Evolutionary conservation across 1,139 yeast genomes (phyloP), one percentile per base, ranked within the genome.

Genomic region (Kodamaea arcana): DNA sequence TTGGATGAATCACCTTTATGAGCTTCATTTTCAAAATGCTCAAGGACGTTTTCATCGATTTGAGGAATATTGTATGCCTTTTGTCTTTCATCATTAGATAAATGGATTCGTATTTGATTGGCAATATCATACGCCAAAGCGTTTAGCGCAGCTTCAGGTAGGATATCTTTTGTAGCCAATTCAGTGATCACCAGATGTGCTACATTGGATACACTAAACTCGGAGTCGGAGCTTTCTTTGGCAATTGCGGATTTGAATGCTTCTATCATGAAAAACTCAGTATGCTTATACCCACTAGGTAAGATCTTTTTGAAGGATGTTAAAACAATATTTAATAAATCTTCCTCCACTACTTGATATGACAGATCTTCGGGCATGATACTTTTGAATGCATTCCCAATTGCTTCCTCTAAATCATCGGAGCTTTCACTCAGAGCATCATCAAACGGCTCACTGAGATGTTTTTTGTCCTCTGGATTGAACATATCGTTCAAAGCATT

Each of bases 21-120:
- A 1, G 69, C 67, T 37, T 62, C 67, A 24, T 57, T 52, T 27
- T 63, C 67, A 37, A 66, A 65, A 45, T 66, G 71, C 8, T 58
- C 65, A 25, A 65, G 48, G 11, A 65, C 59, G 34, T 56, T 61
- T 8, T 65, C 72, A 42, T 65, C 72, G 18, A 66, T 52, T 31
- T 54, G 64, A 2, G 72, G 72, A 33, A 63, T 46, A 15, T 50
- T 55, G 9, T 49, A 40, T 13, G 46, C 43, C 9, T 46, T 29
- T 16, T 43, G 41, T 11, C 34, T 34, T 2, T 37, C 41, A 17
- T 38, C 42, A 24, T 39, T 45, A 7, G 38, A 22, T 42, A 53
- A 44, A 35, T 56, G 58, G 36, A 50, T 60, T 44, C 56, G 65
- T 34, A 65, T 67, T 44, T 62, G 65, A 35, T 46, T 51, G 2